Base-by-base conservation (phyloP, 176 grass and related monocot genomes). In the Oryza brachyantha region DNA sequence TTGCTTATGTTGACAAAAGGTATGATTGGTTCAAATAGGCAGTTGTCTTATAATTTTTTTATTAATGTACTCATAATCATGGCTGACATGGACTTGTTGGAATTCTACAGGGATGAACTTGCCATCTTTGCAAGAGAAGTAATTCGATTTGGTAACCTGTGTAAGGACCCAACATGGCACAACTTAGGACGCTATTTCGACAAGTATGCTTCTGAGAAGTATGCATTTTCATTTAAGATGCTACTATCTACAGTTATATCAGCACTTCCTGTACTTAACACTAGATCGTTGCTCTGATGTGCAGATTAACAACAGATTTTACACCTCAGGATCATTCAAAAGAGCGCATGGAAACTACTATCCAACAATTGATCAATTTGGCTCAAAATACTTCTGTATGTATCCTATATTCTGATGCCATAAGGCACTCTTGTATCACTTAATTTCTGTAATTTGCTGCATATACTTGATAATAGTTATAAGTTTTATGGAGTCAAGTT, bases 131-230 rank as follows among this genome's bases (percentile, higher is more conserved):
- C 92, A 68, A 87, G 78, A 82, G 95, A 98, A 93, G 95, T 98
- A 26, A 91, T 94, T 79, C 81, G 95, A 73, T 98, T 98, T 79
- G 95, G 95, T 48, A 40, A 94, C 65, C 85, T 98, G 26, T 94
- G 92, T 73, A 98, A 94, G 86, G 92, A 98, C 67, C 95, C 95
- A 52, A 84, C 83, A 67, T 98, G 95, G 95, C 95, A 98, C 81
- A 88, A 94, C 72, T 83, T 98, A 55, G 90, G 90, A 61, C 95
- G 92, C 66, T 98, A 93, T 83, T 98, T 98, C 8, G 74, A 93
- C 24, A 94, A 98, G 87, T 98, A 94, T 40, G 78, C 61, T 38
- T 77, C 68, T 69, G 57, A 93, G 58, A 86, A 79, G 46, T 91
- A 62, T 84, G 64, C 68, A 34, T 82, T 39, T 39, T 73, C 32